phyloP scores from a whole-genome alignment of 2,329 filamentous ascomycete genomes.

The Microcyclospora tardicrescens region DNA sequence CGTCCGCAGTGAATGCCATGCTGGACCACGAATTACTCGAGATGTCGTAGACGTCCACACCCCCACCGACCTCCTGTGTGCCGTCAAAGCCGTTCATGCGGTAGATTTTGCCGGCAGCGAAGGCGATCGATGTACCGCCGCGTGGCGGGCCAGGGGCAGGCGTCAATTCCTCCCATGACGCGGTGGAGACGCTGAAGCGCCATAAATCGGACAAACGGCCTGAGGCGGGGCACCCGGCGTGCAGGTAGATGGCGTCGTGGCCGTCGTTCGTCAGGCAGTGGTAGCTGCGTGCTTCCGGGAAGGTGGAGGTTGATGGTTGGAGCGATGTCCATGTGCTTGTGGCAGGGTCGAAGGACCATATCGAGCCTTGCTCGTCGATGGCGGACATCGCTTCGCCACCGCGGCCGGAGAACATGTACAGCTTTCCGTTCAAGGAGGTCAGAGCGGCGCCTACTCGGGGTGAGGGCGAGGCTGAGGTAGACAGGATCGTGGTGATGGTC shows the following conservation, averaged over 20 bases:
- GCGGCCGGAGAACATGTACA: slow-evolving; percentile 74
- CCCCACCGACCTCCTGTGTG: slow-evolving; percentile 53
- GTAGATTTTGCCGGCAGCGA: slow-evolving; percentile 53
- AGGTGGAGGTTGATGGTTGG: slow-evolving; percentile 38
- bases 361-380: slow-evolving; percentile 57
- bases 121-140: slow-evolving; percentile 54
- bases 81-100: slow-evolving; percentile 74
- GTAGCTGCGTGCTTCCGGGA: slow-evolving; percentile 56
- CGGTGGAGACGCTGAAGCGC: slow-evolving; percentile 56
- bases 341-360: slow-evolving; percentile 64
- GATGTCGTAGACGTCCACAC: slow-evolving; percentile 48
- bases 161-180: slow-evolving; percentile 55
- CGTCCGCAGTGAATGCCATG: slow-evolving; percentile 29
- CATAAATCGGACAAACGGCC: slow-evolving; percentile 59
- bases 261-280: slow-evolving; percentile 55
- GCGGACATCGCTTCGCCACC: slow-evolving; percentile 56
- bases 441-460: slow-evolving; percentile 63
- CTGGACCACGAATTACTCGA: slow-evolving; percentile 29
- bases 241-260: slow-evolving; percentile 57
- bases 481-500: slow-evolving; percentile 14
- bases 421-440: slow-evolving; percentile 51
- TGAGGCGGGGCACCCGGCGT: slow-evolving; percentile 57
- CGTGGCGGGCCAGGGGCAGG: slow-evolving; percentile 54
- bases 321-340: slow-evolving; percentile 52
- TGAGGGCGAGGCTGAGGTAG: slow-evolving; percentile 38